Evolutionary conservation across 2,329 filamentous ascomycete species (phyloP).

Genomic region (Neonectria ditissima): DNA sequence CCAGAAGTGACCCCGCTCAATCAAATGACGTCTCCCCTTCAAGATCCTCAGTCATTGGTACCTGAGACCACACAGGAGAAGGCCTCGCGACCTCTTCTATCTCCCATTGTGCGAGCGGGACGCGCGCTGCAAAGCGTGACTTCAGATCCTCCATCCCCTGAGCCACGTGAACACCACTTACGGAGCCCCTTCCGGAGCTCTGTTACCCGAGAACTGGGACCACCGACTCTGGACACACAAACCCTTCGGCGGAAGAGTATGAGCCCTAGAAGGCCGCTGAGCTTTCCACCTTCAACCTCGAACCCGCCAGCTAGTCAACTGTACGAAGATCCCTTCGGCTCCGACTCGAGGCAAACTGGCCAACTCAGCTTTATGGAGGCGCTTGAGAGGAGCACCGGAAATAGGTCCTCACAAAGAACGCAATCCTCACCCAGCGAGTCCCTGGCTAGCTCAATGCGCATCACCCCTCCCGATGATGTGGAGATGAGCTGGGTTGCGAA

Average conservation of each 20-base stretch:
- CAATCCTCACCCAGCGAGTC: constrained; percentile 42
- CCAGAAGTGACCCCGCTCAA: constrained; percentile 51
- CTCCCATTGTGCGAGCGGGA: constrained; percentile 69
- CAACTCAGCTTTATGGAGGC: constrained; percentile 51
- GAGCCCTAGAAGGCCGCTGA: constrained; percentile 46
- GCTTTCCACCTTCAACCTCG: constrained; percentile 27
- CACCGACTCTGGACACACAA: constrained; percentile 44
- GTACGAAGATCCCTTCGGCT: constrained; percentile 48
- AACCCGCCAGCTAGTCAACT: constrained; percentile 26
- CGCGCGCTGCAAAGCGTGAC: constrained; percentile 68
- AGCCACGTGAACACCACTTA: constrained; percentile 61
- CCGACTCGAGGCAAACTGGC: constrained; percentile 41
- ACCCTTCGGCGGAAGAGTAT: constrained; percentile 42
- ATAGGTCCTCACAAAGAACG: constrained; percentile 25
- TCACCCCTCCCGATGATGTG: constrained; percentile 49
- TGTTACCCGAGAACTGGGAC: constrained; percentile 51
- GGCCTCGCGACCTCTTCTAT: constrained; percentile 59
- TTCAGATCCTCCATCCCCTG: constrained; percentile 69
- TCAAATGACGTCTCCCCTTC: constrained; percentile 54
- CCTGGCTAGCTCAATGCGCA: constrained; percentile 49
- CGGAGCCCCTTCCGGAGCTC: constrained; percentile 67
- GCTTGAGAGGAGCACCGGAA: constrained; percentile 43
- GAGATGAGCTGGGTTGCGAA: constrained; percentile 59
- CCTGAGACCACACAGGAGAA: constrained; percentile 47
- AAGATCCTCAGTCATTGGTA: constrained; percentile 48